Evolutionary conservation across 495 filamentous ascomycete genomes (phyloP), one percentile per base, ranked within the genome.

Genomic region (Bacidia rubella): DNA sequence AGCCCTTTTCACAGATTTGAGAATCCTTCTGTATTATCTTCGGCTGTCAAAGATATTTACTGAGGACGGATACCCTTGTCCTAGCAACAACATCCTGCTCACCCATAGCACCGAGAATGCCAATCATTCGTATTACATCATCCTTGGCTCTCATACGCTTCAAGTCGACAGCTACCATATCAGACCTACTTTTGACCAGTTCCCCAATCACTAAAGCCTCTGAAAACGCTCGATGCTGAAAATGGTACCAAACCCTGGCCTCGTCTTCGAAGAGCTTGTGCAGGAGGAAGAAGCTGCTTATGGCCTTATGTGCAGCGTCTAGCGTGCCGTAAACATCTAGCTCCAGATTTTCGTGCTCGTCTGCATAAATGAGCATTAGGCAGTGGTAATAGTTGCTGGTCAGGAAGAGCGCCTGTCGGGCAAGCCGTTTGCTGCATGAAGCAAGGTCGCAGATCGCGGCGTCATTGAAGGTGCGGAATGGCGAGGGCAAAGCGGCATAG

Each of bases 161-260:
- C 11, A 74, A 72, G 60, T 80, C 78, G 51, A 70, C 68, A 5
- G 54, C 51, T 41, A 74, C 50, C 0, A 57, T 57, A 29, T 69
- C 65, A 25, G 56, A 7, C 26, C 57, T 39, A 50, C 52, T 56
- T 49, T 63, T 52, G 26, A 63, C 47, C 38, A 60, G 11, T 55
- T 61, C 52, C 23, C 58, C 60, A 51, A 64, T 49, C 42, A 62
- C 58, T 60, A 82, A 64, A 21, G 79, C 80, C 63, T 85, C 81
- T 42, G 84, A 65, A 61, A 86, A 87, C 0, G 81, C 82, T 12
- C 83, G 65, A 62, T 86, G 82, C 60, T 82, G 79, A 60, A 86
- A 86, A 4, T 85, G 80, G 82, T 82, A 87, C 82, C 83, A 86
- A 2, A 85, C 80, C 44, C 75, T 70, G 10, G 81, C 80, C 63